These are phyloP conservation scores for Typha latifolia DNA, from an alignment of 176 grass and related monocot species.

Conservation along the genomic window DNA sequence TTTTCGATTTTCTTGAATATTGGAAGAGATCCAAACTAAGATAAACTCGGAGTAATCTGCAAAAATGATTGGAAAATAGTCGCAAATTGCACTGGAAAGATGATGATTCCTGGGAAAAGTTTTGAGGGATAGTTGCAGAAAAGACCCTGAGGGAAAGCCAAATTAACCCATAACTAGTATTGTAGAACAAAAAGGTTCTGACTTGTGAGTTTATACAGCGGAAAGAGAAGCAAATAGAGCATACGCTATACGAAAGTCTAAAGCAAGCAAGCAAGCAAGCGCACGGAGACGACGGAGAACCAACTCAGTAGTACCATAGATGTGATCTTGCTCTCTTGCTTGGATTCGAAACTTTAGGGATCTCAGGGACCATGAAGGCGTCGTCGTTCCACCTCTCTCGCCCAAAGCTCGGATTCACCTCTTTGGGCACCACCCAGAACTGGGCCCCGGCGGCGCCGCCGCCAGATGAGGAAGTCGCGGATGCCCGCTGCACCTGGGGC, in stretches of 20 bases:
- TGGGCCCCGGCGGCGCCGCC: not conserved
- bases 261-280: too few species aligned
- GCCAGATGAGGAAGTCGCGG: not conserved
- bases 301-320: constrained; percentile 44
- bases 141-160: not conserved
- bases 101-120: too few species aligned
- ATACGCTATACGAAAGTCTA: not conserved
- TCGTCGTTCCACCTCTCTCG: constrained; percentile 31
- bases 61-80: too few species aligned
- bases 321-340: constrained; percentile 42
- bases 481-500: constrained; percentile 3
- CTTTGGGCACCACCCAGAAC: constrained; percentile 9
- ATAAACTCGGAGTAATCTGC: too few species aligned
- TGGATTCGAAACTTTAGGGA: constrained; percentile 19
- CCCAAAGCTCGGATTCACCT: constrained; percentile 7
- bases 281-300: not conserved
- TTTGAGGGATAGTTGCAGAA: not conserved
- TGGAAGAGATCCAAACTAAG: too few species aligned
- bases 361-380: constrained; percentile 62
- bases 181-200: not conserved
- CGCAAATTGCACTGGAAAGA: too few species aligned
- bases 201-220: constrained; percentile 3
- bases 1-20: too few species aligned
- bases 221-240: not conserved
- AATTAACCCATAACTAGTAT: not conserved